Conservation (phyloP, 345 rosid genomes). For the Acer campestre region DNA sequence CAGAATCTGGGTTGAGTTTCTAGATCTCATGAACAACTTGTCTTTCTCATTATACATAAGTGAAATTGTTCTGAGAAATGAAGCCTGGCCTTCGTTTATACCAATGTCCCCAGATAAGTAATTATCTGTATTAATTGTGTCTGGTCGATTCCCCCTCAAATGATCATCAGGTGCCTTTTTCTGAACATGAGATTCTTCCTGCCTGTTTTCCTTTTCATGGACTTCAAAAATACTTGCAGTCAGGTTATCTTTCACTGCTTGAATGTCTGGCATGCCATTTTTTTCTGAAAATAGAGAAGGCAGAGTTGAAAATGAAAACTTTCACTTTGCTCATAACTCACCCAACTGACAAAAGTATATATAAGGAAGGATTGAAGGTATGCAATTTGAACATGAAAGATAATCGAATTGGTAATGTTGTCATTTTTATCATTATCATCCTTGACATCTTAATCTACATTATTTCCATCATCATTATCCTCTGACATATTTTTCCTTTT, state of each 20-base stretch:
- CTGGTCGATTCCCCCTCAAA: constrained; percentile 8
- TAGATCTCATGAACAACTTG: constrained; percentile 24
- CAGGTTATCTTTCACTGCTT: constrained; percentile 19
- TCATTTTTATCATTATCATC: too few relatives aligned
- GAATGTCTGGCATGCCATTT: constrained; percentile 20
- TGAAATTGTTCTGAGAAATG: constrained; percentile 29
- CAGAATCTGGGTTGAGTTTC: constrained; percentile 17
- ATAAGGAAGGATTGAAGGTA: too few relatives aligned
- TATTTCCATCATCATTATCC: background rate
- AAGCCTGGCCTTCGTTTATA: constrained; percentile 22
- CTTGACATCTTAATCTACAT: too few relatives aligned
- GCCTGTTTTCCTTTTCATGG: constrained; percentile 3
- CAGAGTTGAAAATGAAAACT: background rate
- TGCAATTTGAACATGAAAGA: too few relatives aligned
- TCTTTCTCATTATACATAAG: constrained; percentile 38
- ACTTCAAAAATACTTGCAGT: constrained; percentile 9
- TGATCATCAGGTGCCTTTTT: constrained; percentile 14
- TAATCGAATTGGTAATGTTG: too few relatives aligned
- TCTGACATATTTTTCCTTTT: background rate
- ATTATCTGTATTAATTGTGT: background rate
- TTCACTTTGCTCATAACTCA: too few relatives aligned
- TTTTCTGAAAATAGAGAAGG: constrained; percentile 12
- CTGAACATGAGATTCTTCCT: constrained; percentile 15
- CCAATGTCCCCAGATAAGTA: constrained; percentile 11
- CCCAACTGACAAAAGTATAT: too few relatives aligned